phyloP scores from a whole-genome alignment of 2,329 filamentous ascomycete genomes.

The Xylariales sp. region DNA sequence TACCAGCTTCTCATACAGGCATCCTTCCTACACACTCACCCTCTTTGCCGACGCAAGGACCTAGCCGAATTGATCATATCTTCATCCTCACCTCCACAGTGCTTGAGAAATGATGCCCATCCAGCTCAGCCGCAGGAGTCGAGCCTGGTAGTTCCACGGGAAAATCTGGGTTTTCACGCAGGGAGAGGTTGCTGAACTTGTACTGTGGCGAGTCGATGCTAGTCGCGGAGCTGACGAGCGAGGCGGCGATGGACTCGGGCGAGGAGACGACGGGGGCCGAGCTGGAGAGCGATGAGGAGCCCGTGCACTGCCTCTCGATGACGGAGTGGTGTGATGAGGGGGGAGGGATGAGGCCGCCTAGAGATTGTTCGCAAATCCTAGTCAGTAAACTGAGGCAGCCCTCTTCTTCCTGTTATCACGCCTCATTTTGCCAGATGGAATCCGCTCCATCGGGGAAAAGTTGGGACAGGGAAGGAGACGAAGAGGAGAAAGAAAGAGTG shows the following conservation, averaged over 20 bases:
- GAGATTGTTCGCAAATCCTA: no score
- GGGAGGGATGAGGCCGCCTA: background rate
- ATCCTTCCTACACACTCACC: no score
- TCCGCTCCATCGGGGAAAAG: no score
- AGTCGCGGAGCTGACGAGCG: slow-evolving; percentile 4
- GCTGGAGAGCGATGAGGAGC: background rate
- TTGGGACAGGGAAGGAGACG: no score
- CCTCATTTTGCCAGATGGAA: no score
- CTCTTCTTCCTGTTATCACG: no score
- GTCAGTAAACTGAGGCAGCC: no score
- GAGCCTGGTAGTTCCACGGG: slow-evolving; percentile 3
- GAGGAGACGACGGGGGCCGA: background rate
- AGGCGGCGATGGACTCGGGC: slow-evolving; percentile 3
- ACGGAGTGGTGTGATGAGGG: background rate
- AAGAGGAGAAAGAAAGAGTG: no score
- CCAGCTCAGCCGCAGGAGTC: slow-evolving; percentile 4
- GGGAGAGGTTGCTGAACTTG: slow-evolving; percentile 2
- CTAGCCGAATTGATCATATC: no score
- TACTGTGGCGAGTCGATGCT: slow-evolving; percentile 2
- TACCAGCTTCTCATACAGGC: no score
- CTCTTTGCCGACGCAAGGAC: no score
- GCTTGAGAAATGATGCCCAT: slow-evolving; percentile 1
- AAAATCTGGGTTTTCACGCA: slow-evolving; percentile 2
- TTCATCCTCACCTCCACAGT: slow-evolving; percentile 1
- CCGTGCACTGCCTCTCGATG: slow-evolving; percentile 5